Conservation (phyloP, 108 stramenopile species). For the Stephanodiscus triporus region DNA sequence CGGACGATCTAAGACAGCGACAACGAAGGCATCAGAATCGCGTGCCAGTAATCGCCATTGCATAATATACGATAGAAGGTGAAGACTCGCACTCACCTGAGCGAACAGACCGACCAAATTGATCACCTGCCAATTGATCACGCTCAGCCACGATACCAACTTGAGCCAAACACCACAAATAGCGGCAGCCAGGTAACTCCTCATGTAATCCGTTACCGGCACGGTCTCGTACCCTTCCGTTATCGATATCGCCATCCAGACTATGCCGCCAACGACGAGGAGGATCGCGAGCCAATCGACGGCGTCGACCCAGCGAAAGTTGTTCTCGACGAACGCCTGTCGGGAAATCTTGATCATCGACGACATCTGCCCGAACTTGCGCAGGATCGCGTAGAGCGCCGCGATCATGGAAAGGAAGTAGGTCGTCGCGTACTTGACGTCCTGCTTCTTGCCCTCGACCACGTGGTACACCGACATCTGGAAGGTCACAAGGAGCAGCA, state of each 20-base stretch:
- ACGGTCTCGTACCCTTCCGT: conserved; percentile 20
- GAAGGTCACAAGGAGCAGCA: conserved; percentile 45
- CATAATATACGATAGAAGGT: background rate
- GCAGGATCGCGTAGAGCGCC: conserved; percentile 44
- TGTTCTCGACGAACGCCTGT: conserved; percentile 52
- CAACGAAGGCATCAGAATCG: conserved; percentile 3
- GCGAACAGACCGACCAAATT: conserved; percentile 47
- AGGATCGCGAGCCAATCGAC: conserved; percentile 50
- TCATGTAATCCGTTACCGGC: conserved; percentile 48
- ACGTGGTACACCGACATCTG: conserved; percentile 54
- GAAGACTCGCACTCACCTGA: conserved; percentile 30
- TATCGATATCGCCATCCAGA: conserved; percentile 50
- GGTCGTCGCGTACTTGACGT: conserved; percentile 31
- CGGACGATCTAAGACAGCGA: conserved; percentile 30
- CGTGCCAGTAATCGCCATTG: background rate
- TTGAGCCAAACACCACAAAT: conserved; percentile 51
- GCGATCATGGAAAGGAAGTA: conserved; percentile 48
- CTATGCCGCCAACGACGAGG: conserved; percentile 40
- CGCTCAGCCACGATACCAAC: conserved; percentile 51
- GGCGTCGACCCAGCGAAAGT: conserved; percentile 51
- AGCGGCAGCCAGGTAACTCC: conserved; percentile 52
- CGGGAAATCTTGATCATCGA: conserved; percentile 54
- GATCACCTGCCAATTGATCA: conserved; percentile 57
- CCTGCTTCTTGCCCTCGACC: conserved; percentile 30
- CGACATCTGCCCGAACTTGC: conserved; percentile 53